Conservation (phyloP, 805 yeast species). For the Candida maris region DNA sequence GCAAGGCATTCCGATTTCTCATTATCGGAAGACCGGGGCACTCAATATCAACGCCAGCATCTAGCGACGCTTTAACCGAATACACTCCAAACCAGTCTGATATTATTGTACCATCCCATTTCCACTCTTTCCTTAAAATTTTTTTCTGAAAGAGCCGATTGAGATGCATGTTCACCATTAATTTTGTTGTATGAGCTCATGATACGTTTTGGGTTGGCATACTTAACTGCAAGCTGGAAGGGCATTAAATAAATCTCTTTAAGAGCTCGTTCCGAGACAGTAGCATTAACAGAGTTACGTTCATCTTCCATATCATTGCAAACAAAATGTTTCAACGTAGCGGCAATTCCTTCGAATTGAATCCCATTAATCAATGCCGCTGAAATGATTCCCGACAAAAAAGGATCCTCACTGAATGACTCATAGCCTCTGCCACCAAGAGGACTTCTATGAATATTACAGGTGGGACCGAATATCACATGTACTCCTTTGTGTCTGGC, state of each 20-base stretch:
- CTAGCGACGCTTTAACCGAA: slow-evolving; percentile 43
- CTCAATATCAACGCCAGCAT: slow-evolving; percentile 60
- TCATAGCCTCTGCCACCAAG: slow-evolving; percentile 35
- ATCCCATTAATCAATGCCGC: slow-evolving; percentile 53
- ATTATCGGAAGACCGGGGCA: slow-evolving; percentile 62
- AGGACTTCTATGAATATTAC: slow-evolving; percentile 44
- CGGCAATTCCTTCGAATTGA: slow-evolving; percentile 48
- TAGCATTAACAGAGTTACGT: slow-evolving; percentile 45
- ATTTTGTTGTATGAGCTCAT: slow-evolving; percentile 66
- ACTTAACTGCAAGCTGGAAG: slow-evolving; percentile 57
- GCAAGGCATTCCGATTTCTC: slow-evolving; percentile 39
- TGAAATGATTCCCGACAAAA: slow-evolving; percentile 43
- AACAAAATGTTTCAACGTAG: slow-evolving; percentile 62
- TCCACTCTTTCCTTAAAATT: slow-evolving; percentile 55
- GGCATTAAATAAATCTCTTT: slow-evolving; percentile 65
- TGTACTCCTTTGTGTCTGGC: slow-evolving; percentile 44
- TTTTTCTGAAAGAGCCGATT: slow-evolving; percentile 42
- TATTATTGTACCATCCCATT: slow-evolving; percentile 54
- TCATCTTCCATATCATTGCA: slow-evolving; percentile 63
- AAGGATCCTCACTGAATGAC: slow-evolving; percentile 20
- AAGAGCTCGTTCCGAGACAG: slow-evolving; percentile 56
- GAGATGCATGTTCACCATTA: slow-evolving; percentile 59
- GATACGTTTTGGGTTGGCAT: slow-evolving; percentile 49
- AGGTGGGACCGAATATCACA: slow-evolving; percentile 35
- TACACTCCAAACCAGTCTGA: slow-evolving; percentile 67